Conservation (phyloP, 2,329 filamentous ascomycete species). For the Fusarium lyarnte region DNA sequence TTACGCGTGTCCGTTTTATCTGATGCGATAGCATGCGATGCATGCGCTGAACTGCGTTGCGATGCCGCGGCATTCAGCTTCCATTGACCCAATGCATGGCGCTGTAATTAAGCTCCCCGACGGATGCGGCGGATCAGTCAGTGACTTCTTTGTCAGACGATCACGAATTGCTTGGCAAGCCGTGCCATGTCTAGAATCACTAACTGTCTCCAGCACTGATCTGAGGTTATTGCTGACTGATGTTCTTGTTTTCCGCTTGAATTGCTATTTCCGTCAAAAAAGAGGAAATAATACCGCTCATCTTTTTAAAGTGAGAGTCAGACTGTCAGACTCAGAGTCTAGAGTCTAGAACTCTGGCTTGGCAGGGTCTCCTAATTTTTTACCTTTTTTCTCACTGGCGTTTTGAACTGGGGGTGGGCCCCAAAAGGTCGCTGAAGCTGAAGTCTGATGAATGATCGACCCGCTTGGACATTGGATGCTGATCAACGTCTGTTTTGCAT, state of each 20-base stretch:
- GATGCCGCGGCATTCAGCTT: conserved; percentile 24
- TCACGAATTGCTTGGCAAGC: conserved; percentile 12
- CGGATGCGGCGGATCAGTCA: conserved; percentile 25
- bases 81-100: conserved; percentile 2
- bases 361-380: conserved; percentile 22
- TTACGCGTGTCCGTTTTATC: background rate
- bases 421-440: background rate
- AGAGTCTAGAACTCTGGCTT: conserved; percentile 37
- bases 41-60: background rate
- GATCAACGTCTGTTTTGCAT: conserved; percentile 15
- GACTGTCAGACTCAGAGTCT: conserved; percentile 12
- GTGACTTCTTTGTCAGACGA: conserved; percentile 29
- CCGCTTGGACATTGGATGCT: conserved; percentile 8
- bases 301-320: background rate
- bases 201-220: conserved; percentile 1
- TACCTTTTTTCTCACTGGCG: background rate
- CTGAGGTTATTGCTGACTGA: conserved; percentile 18
- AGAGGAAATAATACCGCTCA: conserved; percentile 7
- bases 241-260: background rate
- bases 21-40: background rate
- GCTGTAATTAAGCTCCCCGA: conserved; percentile 1
- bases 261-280: conserved; percentile 2
- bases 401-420: conserved; percentile 19
- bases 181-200: background rate
- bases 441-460: conserved; percentile 16